These are phyloP conservation scores for Solanum peruvianum DNA, from an alignment of 257 asterid genomes.

Conservation along the genomic window DNA sequence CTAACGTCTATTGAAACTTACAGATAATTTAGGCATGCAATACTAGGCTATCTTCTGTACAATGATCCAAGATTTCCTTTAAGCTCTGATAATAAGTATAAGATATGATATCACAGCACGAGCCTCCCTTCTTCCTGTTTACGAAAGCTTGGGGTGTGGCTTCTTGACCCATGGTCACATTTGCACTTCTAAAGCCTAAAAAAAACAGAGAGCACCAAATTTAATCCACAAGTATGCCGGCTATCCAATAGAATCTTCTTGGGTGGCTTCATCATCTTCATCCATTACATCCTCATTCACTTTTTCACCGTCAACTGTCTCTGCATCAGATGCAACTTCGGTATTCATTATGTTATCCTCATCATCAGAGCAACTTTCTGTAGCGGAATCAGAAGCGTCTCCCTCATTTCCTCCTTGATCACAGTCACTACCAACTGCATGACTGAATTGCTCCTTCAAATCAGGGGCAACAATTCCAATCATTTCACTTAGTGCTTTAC, in stretches of 20 bases:
- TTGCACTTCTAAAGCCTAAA: neutral
- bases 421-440: slow-evolving; percentile 27
- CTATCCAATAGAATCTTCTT: slow-evolving; percentile 41
- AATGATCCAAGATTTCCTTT: neutral
- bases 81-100: neutral
- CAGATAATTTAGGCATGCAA: neutral
- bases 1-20: neutral
- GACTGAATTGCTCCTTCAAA: slow-evolving; percentile 51
- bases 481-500: slow-evolving; percentile 56
- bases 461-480: slow-evolving; percentile 69
- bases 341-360: slow-evolving; percentile 13
- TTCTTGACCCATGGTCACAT: neutral
- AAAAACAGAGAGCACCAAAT: neutral
- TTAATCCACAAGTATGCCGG: neutral
- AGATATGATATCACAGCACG: neutral
- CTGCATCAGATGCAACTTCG: slow-evolving; percentile 47
- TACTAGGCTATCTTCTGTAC: neutral
- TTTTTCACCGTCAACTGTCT: slow-evolving; percentile 30
- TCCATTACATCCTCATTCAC: slow-evolving; percentile 30
- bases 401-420: slow-evolving; percentile 30
- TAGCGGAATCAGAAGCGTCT: slow-evolving; percentile 37
- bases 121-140: neutral
- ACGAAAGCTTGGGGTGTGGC: neutral
- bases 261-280: slow-evolving; percentile 50
- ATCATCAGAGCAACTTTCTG: slow-evolving; percentile 39